Evolutionary conservation across 2,329 filamentous ascomycete genomes (phyloP).

Genomic region (Hypoxylon sp.): DNA sequence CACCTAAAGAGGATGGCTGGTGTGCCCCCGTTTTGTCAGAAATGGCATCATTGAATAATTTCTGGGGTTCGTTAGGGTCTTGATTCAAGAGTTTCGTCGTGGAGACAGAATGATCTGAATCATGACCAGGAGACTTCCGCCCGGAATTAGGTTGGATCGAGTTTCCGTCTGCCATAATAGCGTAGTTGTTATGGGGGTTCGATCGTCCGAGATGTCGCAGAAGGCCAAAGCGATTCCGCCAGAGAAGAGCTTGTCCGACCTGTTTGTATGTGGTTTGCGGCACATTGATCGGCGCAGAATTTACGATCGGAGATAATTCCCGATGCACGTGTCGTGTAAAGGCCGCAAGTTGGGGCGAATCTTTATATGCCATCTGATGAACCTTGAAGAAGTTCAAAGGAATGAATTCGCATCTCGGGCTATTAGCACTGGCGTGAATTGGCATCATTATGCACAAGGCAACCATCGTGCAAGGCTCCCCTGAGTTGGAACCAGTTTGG

Average conservation of each 20-base stretch:
- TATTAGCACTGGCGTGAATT: slow-evolving; percentile 68
- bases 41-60: slow-evolving; percentile 32
- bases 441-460: slow-evolving; percentile 74
- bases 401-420: slow-evolving; percentile 69
- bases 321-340: slow-evolving; percentile 74
- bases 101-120: slow-evolving; percentile 53
- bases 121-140: slow-evolving; percentile 46
- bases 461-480: slow-evolving; percentile 59
- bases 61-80: slow-evolving; percentile 14
- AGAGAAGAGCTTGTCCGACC: slow-evolving; percentile 14
- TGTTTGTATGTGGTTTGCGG: slow-evolving; percentile 38
- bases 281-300: slow-evolving; percentile 50
- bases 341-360: slow-evolving; percentile 67
- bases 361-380: slow-evolving; percentile 73
- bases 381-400: slow-evolving; percentile 76
- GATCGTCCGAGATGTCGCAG: slow-evolving; percentile 27
- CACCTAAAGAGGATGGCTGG: slow-evolving; percentile 59
- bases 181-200: slow-evolving; percentile 31
- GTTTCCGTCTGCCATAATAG: slow-evolving; percentile 53
- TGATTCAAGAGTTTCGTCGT: slow-evolving; percentile 55
- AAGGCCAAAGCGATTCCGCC: slow-evolving; percentile 24
- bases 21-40: slow-evolving; percentile 29
- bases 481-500: slow-evolving; percentile 29
- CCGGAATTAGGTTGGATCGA: slow-evolving; percentile 49
- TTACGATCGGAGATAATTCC: slow-evolving; percentile 69